Percentiles rank a stretch among this genome's conserved stretches.
phyloP scores from a whole-genome alignment of 768 basidiomycete genomes.

The Russula foetens region DNA sequence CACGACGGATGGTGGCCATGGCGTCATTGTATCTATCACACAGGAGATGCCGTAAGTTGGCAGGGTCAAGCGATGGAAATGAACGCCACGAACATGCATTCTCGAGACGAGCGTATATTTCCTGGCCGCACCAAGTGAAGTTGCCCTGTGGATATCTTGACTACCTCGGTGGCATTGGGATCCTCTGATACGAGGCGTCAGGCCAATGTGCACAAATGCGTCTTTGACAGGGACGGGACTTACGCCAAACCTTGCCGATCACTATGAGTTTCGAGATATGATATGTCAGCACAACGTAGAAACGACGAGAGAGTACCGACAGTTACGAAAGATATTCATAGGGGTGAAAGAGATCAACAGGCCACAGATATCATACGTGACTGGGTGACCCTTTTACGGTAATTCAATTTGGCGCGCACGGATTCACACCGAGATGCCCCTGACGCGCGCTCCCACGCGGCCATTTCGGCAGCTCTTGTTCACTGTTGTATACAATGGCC shows the following conservation, averaged over 20 bases:
- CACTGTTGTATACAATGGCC: neutral
- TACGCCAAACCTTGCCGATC: constrained; percentile 92
- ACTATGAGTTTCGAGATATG: constrained; percentile 31
- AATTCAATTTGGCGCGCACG: neutral
- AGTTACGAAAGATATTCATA: constrained; percentile 82
- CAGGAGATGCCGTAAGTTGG: neutral
- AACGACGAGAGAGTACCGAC: constrained; percentile 37
- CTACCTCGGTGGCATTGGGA: constrained; percentile 89
- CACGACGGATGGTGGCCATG: constrained; percentile 86
- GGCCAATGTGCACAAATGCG: neutral
- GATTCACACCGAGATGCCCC: neutral
- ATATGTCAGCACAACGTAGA: constrained; percentile 22
- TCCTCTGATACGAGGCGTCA: constrained; percentile 53
- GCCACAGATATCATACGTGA: constrained; percentile 5
- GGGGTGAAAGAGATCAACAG: constrained; percentile 24
- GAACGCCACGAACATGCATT: constrained; percentile 79
- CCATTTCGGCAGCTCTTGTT: neutral
- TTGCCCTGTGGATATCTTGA: constrained; percentile 87
- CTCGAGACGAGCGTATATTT: constrained; percentile 82
- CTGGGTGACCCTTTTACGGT: constrained; percentile 13
- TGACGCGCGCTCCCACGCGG: neutral
- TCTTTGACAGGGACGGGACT: constrained; percentile 30
- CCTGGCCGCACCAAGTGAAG: constrained; percentile 88
- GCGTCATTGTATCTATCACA: constrained; percentile 82
- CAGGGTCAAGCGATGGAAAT: neutral